Evolutionary conservation across 495 filamentous ascomycete genomes (phyloP).

Genomic region (Penicillium atrosanguineum): DNA sequence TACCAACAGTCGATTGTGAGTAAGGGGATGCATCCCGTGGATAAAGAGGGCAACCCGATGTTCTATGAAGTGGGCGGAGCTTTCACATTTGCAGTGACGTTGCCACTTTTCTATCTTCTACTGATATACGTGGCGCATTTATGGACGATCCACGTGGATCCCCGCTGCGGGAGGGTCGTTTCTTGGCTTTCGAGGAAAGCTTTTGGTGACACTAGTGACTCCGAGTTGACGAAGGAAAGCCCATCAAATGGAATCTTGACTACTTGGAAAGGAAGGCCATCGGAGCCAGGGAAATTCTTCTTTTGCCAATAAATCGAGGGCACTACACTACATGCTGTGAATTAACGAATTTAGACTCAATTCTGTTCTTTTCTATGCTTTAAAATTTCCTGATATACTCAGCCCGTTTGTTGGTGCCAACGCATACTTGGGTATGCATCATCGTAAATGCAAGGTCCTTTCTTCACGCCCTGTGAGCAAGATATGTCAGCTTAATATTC

Average conservation of each 20-base stretch:
- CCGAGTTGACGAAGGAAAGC: neutral
- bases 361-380: no score
- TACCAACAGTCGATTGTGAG: slow-evolving; percentile 6
- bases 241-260: neutral
- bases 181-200: slow-evolving; percentile 8
- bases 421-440: neutral
- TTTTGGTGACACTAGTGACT: slow-evolving; percentile 2
- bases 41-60: neutral
- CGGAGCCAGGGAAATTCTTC: no score
- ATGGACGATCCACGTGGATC: slow-evolving; percentile 15
- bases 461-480: neutral
- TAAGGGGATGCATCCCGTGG: slow-evolving; percentile 6
- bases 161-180: slow-evolving; percentile 9
- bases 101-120: slow-evolving; percentile 7
- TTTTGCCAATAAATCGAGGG: neutral
- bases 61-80: neutral
- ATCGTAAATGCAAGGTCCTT: neutral
- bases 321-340: neutral
- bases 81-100: slow-evolving; percentile 1
- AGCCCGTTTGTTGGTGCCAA: neutral
- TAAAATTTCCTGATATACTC: no score
- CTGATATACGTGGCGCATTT: slow-evolving; percentile 8
- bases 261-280: no score
- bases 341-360: neutral
- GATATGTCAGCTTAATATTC: neutral